Conservation (phyloP, 805 yeast genomes). For the Myxozyma sirexii region DNA sequence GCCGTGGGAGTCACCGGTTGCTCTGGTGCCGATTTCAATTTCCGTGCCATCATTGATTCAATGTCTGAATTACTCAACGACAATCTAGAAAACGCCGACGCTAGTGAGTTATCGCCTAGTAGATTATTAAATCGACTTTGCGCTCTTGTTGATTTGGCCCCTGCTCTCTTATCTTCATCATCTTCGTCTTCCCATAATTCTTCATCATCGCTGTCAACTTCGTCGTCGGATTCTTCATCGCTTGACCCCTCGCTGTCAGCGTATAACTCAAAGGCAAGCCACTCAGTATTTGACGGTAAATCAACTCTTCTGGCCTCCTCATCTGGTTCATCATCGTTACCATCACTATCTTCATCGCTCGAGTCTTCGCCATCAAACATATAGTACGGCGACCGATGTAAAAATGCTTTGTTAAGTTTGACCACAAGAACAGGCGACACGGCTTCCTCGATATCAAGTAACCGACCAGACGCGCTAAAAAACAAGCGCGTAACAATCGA, state of each 20-base stretch:
- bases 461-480: slow-evolving; percentile 69
- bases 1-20: background rate
- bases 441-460: slow-evolving; percentile 63
- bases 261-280: slow-evolving; percentile 37
- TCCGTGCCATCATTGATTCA: slow-evolving; percentile 9
- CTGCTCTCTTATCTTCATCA: background rate
- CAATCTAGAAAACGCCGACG: slow-evolving; percentile 20
- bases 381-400: slow-evolving; percentile 16
- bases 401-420: slow-evolving; percentile 47
- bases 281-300: slow-evolving; percentile 32
- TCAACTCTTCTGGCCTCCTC: slow-evolving; percentile 16
- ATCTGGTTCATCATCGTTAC: slow-evolving; percentile 48
- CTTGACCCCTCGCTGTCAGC: slow-evolving; percentile 30
- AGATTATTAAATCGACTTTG: background rate
- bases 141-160: background rate
- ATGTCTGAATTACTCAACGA: slow-evolving; percentile 23
- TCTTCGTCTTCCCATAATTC: slow-evolving; percentile 23
- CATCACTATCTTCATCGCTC: slow-evolving; percentile 28
- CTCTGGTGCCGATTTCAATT: background rate
- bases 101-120: slow-evolving; percentile 13
- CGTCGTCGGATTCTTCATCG: slow-evolving; percentile 40
- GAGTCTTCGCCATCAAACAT: slow-evolving; percentile 18
- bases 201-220: slow-evolving; percentile 37
- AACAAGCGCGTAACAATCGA: slow-evolving; percentile 55
- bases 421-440: slow-evolving; percentile 67